phyloP scores from a whole-genome alignment of 2,329 filamentous ascomycete genomes.

The Colletotrichum sp. region DNA sequence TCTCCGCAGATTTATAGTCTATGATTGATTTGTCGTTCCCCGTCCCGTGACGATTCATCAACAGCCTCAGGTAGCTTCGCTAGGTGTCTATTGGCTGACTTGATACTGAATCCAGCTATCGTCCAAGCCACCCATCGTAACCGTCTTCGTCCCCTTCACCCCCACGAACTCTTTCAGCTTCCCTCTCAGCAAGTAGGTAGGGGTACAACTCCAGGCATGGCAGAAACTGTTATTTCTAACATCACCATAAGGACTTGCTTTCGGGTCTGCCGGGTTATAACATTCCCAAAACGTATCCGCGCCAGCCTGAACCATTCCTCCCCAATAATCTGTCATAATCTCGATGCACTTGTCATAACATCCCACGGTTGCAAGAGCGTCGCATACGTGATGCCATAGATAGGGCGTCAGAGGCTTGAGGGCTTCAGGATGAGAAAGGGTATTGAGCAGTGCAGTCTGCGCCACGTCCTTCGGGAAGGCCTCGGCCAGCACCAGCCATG shows the following conservation, averaged over 20 bases:
- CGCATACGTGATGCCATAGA: constrained; percentile 33
- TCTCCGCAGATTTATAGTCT: background rate
- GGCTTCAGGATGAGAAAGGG: constrained; percentile 27
- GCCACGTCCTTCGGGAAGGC: constrained; percentile 24
- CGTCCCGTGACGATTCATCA: background rate
- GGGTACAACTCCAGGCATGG: constrained; percentile 37
- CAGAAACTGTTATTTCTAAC: constrained; percentile 37
- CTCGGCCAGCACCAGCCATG: constrained; percentile 34
- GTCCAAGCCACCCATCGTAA: background rate
- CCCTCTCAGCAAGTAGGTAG: constrained; percentile 30
- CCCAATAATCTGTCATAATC: constrained; percentile 37
- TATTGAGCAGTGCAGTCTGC: constrained; percentile 25
- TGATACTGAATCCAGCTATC: background rate
- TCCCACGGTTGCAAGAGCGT: constrained; percentile 29
- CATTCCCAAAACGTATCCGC: constrained; percentile 39
- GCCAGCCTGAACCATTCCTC: constrained; percentile 34
- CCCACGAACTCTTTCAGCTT: constrained; percentile 11
- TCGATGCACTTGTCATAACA: constrained; percentile 29
- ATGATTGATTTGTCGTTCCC: background rate
- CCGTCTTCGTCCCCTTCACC: background rate
- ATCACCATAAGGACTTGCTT: constrained; percentile 34
- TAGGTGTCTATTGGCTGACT: background rate
- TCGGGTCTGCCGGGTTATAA: constrained; percentile 30
- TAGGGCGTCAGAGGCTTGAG: constrained; percentile 35
- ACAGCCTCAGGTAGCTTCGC: background rate